Conservation (phyloP, 2,329 filamentous ascomycete species). For the Leptographium radiaticola region DNA sequence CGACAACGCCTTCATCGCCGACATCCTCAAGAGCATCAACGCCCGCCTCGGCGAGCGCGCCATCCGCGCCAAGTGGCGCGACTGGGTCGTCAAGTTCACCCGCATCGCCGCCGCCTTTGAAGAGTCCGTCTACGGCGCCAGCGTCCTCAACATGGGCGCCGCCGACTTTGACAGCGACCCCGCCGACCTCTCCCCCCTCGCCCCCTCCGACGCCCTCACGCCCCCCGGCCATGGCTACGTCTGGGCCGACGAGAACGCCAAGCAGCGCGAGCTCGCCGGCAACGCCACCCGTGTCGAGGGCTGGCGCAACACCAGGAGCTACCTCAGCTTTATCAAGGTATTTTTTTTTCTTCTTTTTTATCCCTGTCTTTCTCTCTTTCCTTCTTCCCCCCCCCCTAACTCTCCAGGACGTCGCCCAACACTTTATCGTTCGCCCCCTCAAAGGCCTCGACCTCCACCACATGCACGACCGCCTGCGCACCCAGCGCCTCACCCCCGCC, state of each 20-base stretch:
- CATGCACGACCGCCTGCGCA: constrained; percentile 80
- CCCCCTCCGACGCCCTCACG: constrained; percentile 17
- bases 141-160: constrained; percentile 72
- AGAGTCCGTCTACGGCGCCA: constrained; percentile 87
- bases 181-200: constrained; percentile 14
- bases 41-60: constrained; percentile 81
- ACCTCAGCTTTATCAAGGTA: constrained; percentile 88
- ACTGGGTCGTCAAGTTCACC: constrained; percentile 90
- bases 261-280: constrained; percentile 75
- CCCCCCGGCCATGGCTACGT: constrained; percentile 83
- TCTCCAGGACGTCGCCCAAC: constrained; percentile 47
- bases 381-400: neutral
- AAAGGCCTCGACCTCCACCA: constrained; percentile 81
- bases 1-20: constrained; percentile 78
- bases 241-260: constrained; percentile 73
- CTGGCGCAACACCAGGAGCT: constrained; percentile 90
- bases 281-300: constrained; percentile 91
- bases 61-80: constrained; percentile 82
- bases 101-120: constrained; percentile 89
- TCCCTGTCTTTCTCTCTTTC: neutral
- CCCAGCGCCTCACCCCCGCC: constrained; percentile 61
- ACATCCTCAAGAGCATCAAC: constrained; percentile 70
- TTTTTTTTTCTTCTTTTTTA: constrained; percentile 15
- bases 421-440: constrained; percentile 53
- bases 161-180: constrained; percentile 49